Evolutionary conservation across 1,139 yeast genomes (phyloP).

Genomic region (Waltiozyma sp.): DNA sequence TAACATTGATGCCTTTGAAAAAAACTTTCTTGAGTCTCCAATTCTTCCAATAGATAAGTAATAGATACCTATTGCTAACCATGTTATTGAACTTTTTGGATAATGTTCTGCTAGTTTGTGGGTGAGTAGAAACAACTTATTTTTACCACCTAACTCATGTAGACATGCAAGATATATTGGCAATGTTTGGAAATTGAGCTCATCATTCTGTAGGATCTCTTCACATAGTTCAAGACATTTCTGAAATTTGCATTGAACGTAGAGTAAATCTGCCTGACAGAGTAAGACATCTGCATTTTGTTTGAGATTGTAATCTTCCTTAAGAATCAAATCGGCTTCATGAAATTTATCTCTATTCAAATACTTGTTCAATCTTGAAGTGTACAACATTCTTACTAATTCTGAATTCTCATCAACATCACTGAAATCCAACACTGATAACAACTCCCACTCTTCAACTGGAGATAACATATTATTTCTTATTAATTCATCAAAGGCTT

Average conservation of each 20-base stretch:
- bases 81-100: conserved; percentile 75
- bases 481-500: conserved; percentile 78
- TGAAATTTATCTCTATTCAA: conserved; percentile 46
- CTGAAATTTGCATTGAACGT: conserved; percentile 70
- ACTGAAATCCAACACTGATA: conserved; percentile 56
- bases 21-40: conserved; percentile 76
- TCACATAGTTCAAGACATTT: conserved; percentile 73
- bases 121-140: conserved; percentile 68
- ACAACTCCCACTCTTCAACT: conserved; percentile 76
- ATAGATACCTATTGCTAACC: conserved; percentile 90
- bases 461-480: conserved; percentile 72
- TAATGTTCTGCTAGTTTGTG: conserved; percentile 82
- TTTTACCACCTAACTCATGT: conserved; percentile 75
- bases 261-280: conserved; percentile 61
- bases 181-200: conserved; percentile 58
- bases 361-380: conserved; percentile 67
- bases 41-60: conserved; percentile 67
- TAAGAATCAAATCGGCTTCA: conserved; percentile 56
- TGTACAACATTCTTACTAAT: conserved; percentile 63
- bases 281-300: conserved; percentile 61
- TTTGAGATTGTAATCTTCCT: conserved; percentile 61
- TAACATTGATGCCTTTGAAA: conserved; percentile 79
- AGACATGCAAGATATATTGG: conserved; percentile 80
- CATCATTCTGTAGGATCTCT: conserved; percentile 47
- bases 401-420: conserved; percentile 76